These are phyloP conservation scores for Solanum piurae DNA, from an alignment of 257 asterid genomes.

Conservation along the genomic window DNA sequence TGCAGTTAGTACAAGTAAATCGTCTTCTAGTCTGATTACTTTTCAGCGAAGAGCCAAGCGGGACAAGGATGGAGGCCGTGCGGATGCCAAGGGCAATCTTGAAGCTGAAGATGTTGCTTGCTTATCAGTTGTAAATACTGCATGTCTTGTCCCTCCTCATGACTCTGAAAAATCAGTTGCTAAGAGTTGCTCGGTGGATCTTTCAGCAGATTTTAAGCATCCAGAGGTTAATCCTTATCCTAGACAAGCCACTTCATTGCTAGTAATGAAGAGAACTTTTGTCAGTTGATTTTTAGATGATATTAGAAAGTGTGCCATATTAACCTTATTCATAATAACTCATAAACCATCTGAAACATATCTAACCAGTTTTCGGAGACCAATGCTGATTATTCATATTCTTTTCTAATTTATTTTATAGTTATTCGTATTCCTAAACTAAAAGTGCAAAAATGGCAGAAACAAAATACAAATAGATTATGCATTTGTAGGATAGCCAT, in stretches of 20 bases:
- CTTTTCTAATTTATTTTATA: not conserved
- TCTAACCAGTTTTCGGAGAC: not conserved
- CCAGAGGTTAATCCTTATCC: constrained; percentile 11
- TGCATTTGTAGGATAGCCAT: not conserved
- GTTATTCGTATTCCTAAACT: not conserved
- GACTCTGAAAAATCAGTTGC: constrained; percentile 13
- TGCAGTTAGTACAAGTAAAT: constrained; percentile 19
- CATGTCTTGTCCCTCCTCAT: constrained; percentile 1
- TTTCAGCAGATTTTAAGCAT: constrained; percentile 16
- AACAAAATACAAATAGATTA: not conserved
- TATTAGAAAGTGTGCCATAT: not conserved
- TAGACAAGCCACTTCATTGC: not conserved
- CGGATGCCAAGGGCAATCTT: not conserved
- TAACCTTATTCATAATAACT: not conserved
- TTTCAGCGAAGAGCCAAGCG: constrained; percentile 49
- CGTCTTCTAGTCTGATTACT: constrained; percentile 26
- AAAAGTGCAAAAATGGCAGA: not conserved
- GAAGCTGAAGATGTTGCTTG: constrained; percentile 1
- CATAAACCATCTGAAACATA: not conserved
- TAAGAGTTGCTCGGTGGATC: constrained; percentile 8
- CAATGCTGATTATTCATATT: not conserved
- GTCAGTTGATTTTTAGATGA: not conserved
- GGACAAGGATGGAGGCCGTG: constrained; percentile 8
- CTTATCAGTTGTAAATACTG: constrained; percentile 12
- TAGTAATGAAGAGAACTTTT: constrained; percentile 13